Conservation (phyloP, 768 basidiomycete species). For the Clavulina sp. region DNA sequence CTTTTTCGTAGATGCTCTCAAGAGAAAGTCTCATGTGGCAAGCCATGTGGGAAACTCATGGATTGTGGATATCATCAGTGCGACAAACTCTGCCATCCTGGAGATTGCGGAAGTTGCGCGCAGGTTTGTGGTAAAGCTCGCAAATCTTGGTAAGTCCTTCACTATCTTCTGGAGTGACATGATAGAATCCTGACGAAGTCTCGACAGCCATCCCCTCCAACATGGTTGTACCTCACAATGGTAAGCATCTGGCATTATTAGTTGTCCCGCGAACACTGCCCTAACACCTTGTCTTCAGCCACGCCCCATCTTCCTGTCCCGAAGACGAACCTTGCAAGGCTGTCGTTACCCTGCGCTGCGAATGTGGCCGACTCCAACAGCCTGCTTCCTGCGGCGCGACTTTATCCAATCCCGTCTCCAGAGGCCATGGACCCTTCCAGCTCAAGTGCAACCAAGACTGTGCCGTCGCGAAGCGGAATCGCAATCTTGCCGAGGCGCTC, state of each 20-base stretch:
- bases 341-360: constrained; percentile 49
- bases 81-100: constrained; percentile 63
- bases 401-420: constrained; percentile 27
- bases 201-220: constrained; percentile 37
- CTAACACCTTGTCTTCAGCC: constrained; percentile 17
- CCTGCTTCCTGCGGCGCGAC: constrained; percentile 51
- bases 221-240: constrained; percentile 68
- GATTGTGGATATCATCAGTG: constrained; percentile 84
- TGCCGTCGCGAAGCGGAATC: constrained; percentile 69
- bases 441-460: constrained; percentile 77
- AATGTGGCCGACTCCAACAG: constrained; percentile 70
- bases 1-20: constrained; percentile 44
- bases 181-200: not conserved
- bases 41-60: constrained; percentile 56
- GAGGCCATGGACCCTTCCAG: constrained; percentile 21
- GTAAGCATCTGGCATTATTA: not conserved
- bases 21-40: constrained; percentile 76
- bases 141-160: constrained; percentile 49
- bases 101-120: constrained; percentile 60
- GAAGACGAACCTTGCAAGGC: constrained; percentile 64
- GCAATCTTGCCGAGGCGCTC: constrained; percentile 73
- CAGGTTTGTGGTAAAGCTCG: constrained; percentile 73
- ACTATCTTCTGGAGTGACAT: not conserved
- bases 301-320: constrained; percentile 73
- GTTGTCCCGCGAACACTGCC: not conserved